phyloP scores from a whole-genome alignment of 2,329 filamentous ascomycete species.

The Ophiocordyceps camponoti-leonardi region DNA sequence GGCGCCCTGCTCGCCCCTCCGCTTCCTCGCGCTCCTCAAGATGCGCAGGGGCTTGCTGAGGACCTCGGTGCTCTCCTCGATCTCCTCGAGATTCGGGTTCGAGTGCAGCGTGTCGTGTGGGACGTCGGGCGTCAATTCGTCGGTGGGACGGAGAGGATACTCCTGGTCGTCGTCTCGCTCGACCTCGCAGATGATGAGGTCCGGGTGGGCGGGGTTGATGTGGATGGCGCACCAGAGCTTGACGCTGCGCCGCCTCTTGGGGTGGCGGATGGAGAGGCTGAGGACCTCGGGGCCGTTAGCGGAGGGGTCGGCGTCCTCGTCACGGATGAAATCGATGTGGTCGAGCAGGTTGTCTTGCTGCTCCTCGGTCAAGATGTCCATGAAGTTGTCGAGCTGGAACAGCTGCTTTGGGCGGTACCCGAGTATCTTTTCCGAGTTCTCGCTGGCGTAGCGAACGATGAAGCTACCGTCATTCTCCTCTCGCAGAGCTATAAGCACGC shows the following conservation, averaged over 20 bases:
- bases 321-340: constrained; percentile 74
- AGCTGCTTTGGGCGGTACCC: constrained; percentile 63
- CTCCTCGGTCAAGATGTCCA: constrained; percentile 71
- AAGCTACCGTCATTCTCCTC: constrained; percentile 54
- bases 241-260: constrained; percentile 30
- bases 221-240: constrained; percentile 86
- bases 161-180: constrained; percentile 63
- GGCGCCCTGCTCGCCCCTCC: constrained; percentile 60
- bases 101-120: constrained; percentile 61
- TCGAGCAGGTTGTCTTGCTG: constrained; percentile 71
- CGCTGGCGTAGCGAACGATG: constrained; percentile 56
- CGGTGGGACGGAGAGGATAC: constrained; percentile 47
- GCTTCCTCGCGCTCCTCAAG: constrained; percentile 55
- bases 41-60: constrained; percentile 64
- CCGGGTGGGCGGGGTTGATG: constrained; percentile 47
- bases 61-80: constrained; percentile 58
- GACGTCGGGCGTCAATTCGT: constrained; percentile 39
- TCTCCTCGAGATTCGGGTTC: constrained; percentile 57
- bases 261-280: constrained; percentile 51
- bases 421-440: constrained; percentile 61
- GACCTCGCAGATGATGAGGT: constrained; percentile 73
- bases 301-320: constrained; percentile 60
- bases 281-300: constrained; percentile 76
- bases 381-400: constrained; percentile 58
- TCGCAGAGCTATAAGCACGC: constrained; percentile 55